Percentiles rank a stretch among this genome's conserved stretches.
phyloP scores from a whole-genome alignment of 1,284 basidiomycete genomes.

The Gymnopus androsaceus region DNA sequence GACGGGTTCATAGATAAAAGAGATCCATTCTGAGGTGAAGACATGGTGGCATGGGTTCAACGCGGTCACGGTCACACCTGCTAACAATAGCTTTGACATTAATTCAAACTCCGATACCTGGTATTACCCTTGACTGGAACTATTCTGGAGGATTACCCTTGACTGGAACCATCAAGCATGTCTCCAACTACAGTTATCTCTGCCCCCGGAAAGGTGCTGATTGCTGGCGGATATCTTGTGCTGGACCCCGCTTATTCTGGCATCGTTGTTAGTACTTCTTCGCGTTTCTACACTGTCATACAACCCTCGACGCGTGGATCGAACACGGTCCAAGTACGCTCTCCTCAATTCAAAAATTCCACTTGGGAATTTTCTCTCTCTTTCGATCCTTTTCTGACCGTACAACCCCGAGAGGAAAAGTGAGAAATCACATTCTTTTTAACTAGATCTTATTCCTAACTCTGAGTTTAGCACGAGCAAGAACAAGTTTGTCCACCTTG shows the following conservation, averaged over 20 bases:
- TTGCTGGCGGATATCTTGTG: constrained; percentile 94
- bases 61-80: no score
- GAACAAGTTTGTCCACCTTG: constrained; percentile 93
- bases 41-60: no score
- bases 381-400: constrained; percentile 43
- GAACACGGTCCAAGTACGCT: constrained; percentile 70
- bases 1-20: constrained; percentile 29
- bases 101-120: no score
- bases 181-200: constrained; percentile 81
- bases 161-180: no score
- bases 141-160: no score
- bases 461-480: constrained; percentile 42
- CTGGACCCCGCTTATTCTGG: constrained; percentile 85
- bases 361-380: constrained; percentile 75
- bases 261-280: constrained; percentile 86
- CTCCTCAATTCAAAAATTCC: constrained; percentile 87
- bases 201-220: constrained; percentile 92
- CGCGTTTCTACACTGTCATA: constrained; percentile 87
- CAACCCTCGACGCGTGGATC: constrained; percentile 33
- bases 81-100: no score
- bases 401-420: constrained; percentile 50
- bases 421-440: constrained; percentile 21
- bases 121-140: no score
- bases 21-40: neutral
- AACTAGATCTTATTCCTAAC: neutral